Conservation (phyloP, 352 stramenopile species). For the Globisporangium apiculatum region DNA sequence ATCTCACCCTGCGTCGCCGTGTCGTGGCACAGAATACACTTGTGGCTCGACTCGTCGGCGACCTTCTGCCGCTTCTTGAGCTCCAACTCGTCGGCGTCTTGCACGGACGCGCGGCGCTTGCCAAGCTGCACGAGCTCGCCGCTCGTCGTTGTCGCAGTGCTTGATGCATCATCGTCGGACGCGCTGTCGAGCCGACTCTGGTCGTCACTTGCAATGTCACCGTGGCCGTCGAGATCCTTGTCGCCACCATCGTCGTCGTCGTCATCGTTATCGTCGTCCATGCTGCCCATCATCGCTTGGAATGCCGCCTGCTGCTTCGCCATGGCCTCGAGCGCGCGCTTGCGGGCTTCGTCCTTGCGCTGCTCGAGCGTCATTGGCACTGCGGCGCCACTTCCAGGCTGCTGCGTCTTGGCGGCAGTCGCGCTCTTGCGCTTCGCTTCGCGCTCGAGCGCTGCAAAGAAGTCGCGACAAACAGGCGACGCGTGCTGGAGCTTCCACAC, state of each 20-base stretch:
- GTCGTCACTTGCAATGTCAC: background rate
- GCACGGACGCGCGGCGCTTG: conserved; percentile 42
- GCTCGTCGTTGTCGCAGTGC: background rate
- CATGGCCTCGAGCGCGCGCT: conserved; percentile 73
- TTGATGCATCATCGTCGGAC: conserved; percentile 10
- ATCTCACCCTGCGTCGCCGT: conserved; percentile 74
- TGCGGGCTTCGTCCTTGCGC: conserved; percentile 68
- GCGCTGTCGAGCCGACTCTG: conserved; percentile 7
- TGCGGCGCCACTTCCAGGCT: conserved; percentile 4
- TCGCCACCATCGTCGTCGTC: conserved; percentile 25
- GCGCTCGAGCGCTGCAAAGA: conserved; percentile 27
- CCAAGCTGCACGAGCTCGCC: conserved; percentile 16
- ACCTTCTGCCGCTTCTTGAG: conserved; percentile 43
- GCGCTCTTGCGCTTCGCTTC: conserved; percentile 24
- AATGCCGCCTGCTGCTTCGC: conserved; percentile 78
- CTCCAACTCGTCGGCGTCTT: conserved; percentile 19
- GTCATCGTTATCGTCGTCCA: conserved; percentile 33
- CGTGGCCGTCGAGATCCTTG: background rate
- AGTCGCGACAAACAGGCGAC: conserved; percentile 32
- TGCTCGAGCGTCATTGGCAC: conserved; percentile 55
- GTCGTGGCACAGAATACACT: conserved; percentile 85
- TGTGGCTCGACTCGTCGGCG: conserved; percentile 35
- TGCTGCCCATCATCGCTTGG: conserved; percentile 69
- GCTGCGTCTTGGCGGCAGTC: conserved; percentile 3
- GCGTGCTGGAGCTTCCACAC: conserved; percentile 46